Base-by-base conservation (phyloP, 306 rosid species). In the barrel medic (Medicago truncatula) region DNA sequence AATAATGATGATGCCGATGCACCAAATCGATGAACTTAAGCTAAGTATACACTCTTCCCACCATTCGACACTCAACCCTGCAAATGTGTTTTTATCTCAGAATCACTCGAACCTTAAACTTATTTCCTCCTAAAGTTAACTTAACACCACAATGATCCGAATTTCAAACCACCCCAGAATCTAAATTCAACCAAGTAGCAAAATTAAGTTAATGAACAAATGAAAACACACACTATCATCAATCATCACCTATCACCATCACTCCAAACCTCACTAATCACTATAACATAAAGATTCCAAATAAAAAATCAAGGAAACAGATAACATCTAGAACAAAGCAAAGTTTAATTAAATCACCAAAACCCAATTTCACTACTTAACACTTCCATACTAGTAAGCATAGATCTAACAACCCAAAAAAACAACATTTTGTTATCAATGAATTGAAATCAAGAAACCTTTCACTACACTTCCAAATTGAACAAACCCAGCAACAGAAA, bases 381-480 rank as follows among this genome's bases (percentile, higher is more conserved):
- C 66, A 20, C 46, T 50, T 23, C 36, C 57, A 70, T 20, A 21
- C 23, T 21, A 13, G 10, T 20, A 57, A 76, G 38, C 75, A 71
- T 44, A 59, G 77, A 77, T 82, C 82, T 77, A 13, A 10, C 63
- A n/a, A 70, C 56, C 38, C 25, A 13, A 39, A 40, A 40, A 44
- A 23, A 44, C 34, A n/a, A 39, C 15, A 52, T 53, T 23, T 56
- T 18, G 18, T 23, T 36, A 64, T 56, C 28, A 65, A 67, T 25
- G 16, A 64, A 70, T 20, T 31, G 57, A 44, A 53, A 53, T 15
- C 4, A 11, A 13, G 7, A 52, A 28, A 34, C 39, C 16, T 74
- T 28, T 4, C 23, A 25, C 41, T 72, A 34, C 28, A 74, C 20
- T 20, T n/a, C n/a, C 39, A 11, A 74, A 70, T 60, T 46, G 49